Base-by-base conservation (phyloP, 1,284 basidiomycete species). In the Ganoderma lingzhi region DNA sequence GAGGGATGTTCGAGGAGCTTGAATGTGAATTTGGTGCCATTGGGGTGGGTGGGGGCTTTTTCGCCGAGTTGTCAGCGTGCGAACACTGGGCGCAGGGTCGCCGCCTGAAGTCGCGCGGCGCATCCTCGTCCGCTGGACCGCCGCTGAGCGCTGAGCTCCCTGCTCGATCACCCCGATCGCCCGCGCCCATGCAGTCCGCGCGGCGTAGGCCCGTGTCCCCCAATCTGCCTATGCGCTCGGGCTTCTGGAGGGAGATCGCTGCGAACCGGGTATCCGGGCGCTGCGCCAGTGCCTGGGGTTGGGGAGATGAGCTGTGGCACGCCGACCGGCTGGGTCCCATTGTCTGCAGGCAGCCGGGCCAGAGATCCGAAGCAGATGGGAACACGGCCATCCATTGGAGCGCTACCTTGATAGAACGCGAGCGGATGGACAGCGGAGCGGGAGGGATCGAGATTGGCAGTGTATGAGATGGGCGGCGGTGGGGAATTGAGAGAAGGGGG, bases 121-220 rank as follows among this genome's bases (percentile, higher is more conserved):
- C 5, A 30, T 39, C 17, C 19, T 39, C 56, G 35, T 59, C 35
- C 56, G 56, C 56, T n/a, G 35, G 56, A n/a, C 35, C 56, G 35
- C 35, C 56, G 56, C 56, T 59, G 56, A 59, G 35, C 56, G 56
- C 56, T 59, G 56, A 59, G 35, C 35, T 59, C 19, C 15, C 32
- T 3, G 14, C 8, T 15, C 32, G 4, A 17, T 10, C 19, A 59
- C 37, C 56, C 17, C 35, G 32, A n/a, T 32, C 56, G 35, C 19
- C 56, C 32, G 30, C 35, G 32, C 30, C 53, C 53, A 19, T 12
- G 55, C 1, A 6, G 8, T 19, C 37, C 17, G 12, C 19, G 55
- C 55, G 17, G 55, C 55, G 17, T 17, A 6, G n/a, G 45, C 55
- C 17, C 35, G 28, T 15, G 19, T 39, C 9, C 19, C 35, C 35